Evolutionary conservation across 345 rosid genomes (phyloP), one percentile per base, ranked within the genome.

Genomic region (Eucalyptus rudis): DNA sequence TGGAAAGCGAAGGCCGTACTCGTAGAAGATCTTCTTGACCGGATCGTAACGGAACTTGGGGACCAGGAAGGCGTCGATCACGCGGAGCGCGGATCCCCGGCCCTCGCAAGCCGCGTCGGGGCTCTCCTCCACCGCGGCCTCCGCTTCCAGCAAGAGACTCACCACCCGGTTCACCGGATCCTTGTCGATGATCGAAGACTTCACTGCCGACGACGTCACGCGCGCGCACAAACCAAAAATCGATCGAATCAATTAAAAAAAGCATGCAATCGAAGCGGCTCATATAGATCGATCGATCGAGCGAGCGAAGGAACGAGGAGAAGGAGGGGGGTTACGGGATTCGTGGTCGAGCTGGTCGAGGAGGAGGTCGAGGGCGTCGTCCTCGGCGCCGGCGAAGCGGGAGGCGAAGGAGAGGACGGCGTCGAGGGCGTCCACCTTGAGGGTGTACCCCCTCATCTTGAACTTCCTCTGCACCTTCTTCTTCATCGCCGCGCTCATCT

Each of bases 41-140:
- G 95, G 90, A 90, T 97, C 96, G 59, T 94, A 98, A 47, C 92
- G 95, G 92, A 90, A 96, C 90, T 95, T 97, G 10, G 99, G 99
- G 31, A 97, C 89, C 31, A 94, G 88, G 94, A 98, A 98, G 71
- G 97, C 96, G 90, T 97, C 97, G 87, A 95, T 90, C 16, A 97
- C 89, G 5, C 96, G 94, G 89, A 95, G 88, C 5, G 95, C 93
- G 24, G 96, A 90, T 29, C 86, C 40, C 62, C 68, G 84, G 49
- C 56, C 43, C 47, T 96, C 84, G 84, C 29, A 76, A 40, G 84
- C 87, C 45, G 91, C 80, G 16, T 87, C 22, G 22, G 93, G 81
- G 80, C 71, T 22, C 62, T 94, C 96, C 89, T 95, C 99, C 10
- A 89, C 94, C 10, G 95, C 97, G 49, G 92, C 94, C 49, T 93